These are phyloP conservation scores for Globisporangium splendens DNA, from an alignment of 352 stramenopile genomes.

Conservation along the genomic window DNA sequence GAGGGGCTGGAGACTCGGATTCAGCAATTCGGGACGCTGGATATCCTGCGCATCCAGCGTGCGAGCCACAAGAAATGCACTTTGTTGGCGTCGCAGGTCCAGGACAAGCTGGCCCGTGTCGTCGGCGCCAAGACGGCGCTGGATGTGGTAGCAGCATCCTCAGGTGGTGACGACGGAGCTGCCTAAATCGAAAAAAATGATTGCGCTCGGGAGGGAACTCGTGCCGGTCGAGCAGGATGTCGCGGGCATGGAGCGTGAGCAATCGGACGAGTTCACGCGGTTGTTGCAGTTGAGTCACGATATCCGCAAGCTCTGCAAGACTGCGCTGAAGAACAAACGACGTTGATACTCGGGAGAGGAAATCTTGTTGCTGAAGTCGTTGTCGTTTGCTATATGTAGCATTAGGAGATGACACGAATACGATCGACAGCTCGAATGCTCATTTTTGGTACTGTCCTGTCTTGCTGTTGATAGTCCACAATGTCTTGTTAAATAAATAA, in stretches of 20 bases:
- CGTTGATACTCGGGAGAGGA: too few species aligned
- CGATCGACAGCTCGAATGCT: too few species aligned
- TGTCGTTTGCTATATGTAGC: too few species aligned
- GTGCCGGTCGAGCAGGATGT: constrained; percentile 17
- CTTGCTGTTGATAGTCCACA: too few species aligned
- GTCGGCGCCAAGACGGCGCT: too few species aligned
- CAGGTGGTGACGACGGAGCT: not conserved
- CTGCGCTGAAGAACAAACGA: constrained; percentile 4
- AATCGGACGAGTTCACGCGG: constrained; percentile 20
- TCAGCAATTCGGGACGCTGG: constrained; percentile 3
- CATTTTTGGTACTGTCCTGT: too few species aligned
- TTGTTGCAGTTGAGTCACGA: constrained; percentile 25
- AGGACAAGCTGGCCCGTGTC: constrained; percentile 14
- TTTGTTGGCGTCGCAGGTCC: constrained; percentile 31
- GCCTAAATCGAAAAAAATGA: constrained; percentile 7
- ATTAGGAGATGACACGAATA: too few species aligned
- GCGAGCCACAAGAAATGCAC: constrained; percentile 45
- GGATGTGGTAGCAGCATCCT: too few species aligned
- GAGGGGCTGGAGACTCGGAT: not conserved
- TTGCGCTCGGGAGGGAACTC: constrained; percentile 19
- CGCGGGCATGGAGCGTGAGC: constrained; percentile 16
- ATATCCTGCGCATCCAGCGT: constrained; percentile 38
- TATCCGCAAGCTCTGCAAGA: constrained; percentile 14
- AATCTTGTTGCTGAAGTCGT: too few species aligned
- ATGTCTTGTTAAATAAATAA: not conserved